Conservation (phyloP, 164 flowering plant species). For the Stephania yunnanensis region DNA sequence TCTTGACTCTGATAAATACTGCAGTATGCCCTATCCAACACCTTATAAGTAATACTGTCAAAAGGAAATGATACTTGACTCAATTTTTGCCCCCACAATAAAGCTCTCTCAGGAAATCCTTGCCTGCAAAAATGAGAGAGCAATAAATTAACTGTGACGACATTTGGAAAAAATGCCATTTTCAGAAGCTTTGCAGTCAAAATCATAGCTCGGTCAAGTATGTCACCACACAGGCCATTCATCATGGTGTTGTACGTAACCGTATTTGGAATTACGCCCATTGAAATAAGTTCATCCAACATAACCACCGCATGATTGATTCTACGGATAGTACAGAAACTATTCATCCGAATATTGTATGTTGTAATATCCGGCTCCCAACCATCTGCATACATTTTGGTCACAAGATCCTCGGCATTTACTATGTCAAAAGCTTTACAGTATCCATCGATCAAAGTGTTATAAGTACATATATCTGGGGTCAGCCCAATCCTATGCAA, state of each 20-base stretch:
- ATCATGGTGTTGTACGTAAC: slow-evolving; percentile 83
- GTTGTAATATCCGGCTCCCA: slow-evolving; percentile 73
- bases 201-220: slow-evolving; percentile 67
- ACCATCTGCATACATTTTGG: slow-evolving; percentile 46
- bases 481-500: slow-evolving; percentile 49
- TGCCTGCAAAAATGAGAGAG: slow-evolving; percentile 72
- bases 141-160: slow-evolving; percentile 58
- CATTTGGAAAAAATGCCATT: slow-evolving; percentile 77
- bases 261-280: slow-evolving; percentile 64
- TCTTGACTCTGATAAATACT: slow-evolving; percentile 25
- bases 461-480: slow-evolving; percentile 78
- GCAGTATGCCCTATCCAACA: slow-evolving; percentile 46
- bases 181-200: slow-evolving; percentile 75
- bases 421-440: slow-evolving; percentile 59
- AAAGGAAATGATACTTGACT: slow-evolving; percentile 46
- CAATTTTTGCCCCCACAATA: slow-evolving; percentile 71
- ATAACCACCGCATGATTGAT: slow-evolving; percentile 57
- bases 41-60: slow-evolving; percentile 52
- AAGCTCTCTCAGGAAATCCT: slow-evolving; percentile 62
- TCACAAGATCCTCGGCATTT: slow-evolving; percentile 43
- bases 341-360: slow-evolving; percentile 65
- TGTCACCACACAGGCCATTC: slow-evolving; percentile 63
- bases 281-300: slow-evolving; percentile 63
- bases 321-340: slow-evolving; percentile 41
- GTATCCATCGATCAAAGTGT: slow-evolving; percentile 74